Evolutionary conservation across 164 flowering plant species (phyloP).

Genomic region (Aristolochia contorta): DNA sequence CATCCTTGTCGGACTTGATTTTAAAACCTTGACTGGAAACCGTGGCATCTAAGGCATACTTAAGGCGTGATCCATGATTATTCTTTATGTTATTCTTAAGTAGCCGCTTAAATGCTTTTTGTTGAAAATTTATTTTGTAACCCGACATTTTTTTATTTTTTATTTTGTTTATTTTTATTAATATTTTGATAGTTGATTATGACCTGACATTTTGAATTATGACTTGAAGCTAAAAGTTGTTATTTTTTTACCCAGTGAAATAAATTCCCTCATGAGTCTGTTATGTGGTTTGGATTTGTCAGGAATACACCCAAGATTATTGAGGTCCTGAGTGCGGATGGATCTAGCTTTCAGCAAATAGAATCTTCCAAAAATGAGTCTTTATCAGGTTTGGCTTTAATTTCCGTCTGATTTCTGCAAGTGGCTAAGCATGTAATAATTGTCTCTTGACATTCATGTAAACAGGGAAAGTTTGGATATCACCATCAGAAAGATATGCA

Average conservation of each 20-base stretch:
- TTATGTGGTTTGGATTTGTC: slow-evolving; percentile 2
- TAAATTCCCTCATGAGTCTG: slow-evolving; percentile 3
- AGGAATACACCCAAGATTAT: slow-evolving; percentile 74
- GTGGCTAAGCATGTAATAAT: background rate
- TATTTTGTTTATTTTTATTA: too few relatives aligned
- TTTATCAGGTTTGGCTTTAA: slow-evolving; percentile 39
- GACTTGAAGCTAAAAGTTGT: background rate
- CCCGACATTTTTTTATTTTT: too few relatives aligned
- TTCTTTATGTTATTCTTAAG: too few relatives aligned
- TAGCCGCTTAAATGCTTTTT: too few relatives aligned
- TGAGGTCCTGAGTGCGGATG: slow-evolving; percentile 80
- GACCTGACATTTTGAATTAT: too few relatives aligned
- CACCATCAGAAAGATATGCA: slow-evolving; percentile 86
- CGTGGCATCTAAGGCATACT: too few relatives aligned
- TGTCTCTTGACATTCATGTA: background rate
- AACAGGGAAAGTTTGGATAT: slow-evolving; percentile 62
- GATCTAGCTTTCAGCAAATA: slow-evolving; percentile 56
- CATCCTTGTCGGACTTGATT: too few relatives aligned
- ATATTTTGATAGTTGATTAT: too few relatives aligned
- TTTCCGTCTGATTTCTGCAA: background rate
- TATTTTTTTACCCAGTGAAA: background rate
- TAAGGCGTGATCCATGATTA: too few relatives aligned
- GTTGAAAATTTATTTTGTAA: too few relatives aligned
- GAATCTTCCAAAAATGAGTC: slow-evolving; percentile 49
- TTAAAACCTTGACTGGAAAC: too few relatives aligned